These are phyloP conservation scores for Symmetrospora coprosmae DNA, from an alignment of 768 basidiomycete genomes.

Conservation along the genomic window DNA sequence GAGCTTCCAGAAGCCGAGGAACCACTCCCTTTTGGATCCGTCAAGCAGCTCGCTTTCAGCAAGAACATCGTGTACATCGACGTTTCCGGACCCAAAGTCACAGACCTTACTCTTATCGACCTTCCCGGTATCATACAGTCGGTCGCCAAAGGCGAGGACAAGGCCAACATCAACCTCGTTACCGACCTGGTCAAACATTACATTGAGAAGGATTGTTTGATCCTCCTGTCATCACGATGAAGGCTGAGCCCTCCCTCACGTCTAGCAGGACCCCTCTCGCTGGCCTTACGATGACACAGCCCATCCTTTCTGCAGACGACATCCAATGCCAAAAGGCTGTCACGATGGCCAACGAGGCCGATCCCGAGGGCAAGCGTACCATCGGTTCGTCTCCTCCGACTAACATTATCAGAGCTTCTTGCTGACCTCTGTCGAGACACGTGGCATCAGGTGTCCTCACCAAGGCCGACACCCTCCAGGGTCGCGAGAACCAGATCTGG, in stretches of 20 bases:
- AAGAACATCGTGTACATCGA: conserved; percentile 44
- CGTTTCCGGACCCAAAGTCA: conserved; percentile 42
- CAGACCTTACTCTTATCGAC: conserved; percentile 35
- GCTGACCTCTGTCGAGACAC: background rate
- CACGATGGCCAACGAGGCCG: conserved; percentile 45
- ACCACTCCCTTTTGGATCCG: conserved; percentile 23
- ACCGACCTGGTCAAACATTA: conserved; percentile 43
- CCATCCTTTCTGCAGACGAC: conserved; percentile 44
- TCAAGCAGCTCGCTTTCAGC: conserved; percentile 36
- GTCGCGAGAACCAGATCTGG: conserved; percentile 36
- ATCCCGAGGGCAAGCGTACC: conserved; percentile 48
- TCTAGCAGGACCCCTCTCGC: background rate
- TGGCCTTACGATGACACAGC: too few relatives aligned
- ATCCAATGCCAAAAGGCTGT: conserved; percentile 53
- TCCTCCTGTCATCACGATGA: conserved; percentile 55
- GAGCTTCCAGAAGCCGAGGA: conserved; percentile 5
- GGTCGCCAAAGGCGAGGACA: conserved; percentile 37
- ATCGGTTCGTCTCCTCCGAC: conserved; percentile 42
- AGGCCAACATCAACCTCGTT: conserved; percentile 42
- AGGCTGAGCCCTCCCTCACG: conserved; percentile 38
- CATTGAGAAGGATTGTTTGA: conserved; percentile 46
- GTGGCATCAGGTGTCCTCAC: conserved; percentile 50
- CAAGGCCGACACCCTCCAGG: conserved; percentile 51
- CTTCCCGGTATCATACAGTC: conserved; percentile 49
- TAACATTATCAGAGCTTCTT: background rate